Evolutionary conservation across 495 filamentous ascomycete genomes (phyloP), one percentile per base, ranked within the genome.

Genomic region (Thozetella sp.): DNA sequence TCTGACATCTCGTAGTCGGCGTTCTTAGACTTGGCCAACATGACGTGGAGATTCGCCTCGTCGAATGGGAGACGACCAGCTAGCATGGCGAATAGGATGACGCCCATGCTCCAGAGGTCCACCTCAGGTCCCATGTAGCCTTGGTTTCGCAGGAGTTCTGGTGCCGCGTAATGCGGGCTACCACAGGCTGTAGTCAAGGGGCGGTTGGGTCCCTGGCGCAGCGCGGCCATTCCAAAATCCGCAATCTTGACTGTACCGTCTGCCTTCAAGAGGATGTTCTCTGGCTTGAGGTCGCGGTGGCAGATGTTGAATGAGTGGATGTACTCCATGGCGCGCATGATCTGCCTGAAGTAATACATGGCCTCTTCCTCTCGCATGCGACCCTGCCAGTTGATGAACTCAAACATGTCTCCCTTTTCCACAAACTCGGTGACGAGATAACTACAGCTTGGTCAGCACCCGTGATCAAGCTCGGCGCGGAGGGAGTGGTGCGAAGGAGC

Each of bases 351-450:
- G 57, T 93, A 85, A 62, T 82, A 89, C 40, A 97, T 83, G 3
- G 90, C 90, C 67, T 96, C 91, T 51, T 85, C 79, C 72, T 98
- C 96, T 1, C 76, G 68, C 0, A 99, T 80, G 20, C 83, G 77
- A 24, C 89, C 89, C 48, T 84, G 75, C 19, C 81, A 75, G 15
- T 83, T 85, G 54, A 98, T 88, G 65, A 93, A 91, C 17, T 89
- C 80, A 64, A 96, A 97, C 17, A 99, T 81, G 65, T 99, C 95
- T 23, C 94, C 94, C 48, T 91, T 88, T 67, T 96, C 86, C 34
- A 97, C 88, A 60, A 92, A 96, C 69, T 99, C 95, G n/a, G 97
- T 84, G 2, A 98, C 90, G n/a, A 99, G 83, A 70, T 97, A 99
- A 37, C 94, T 98, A 62, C 25, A 13, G 6, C 23, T 55, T 43